A percentile compares a stretch with the other conserved stretches of the same genome.
These are phyloP conservation scores for Mollisiaceae sp. DNA, from an alignment of 2,329 filamentous ascomycete genomes.

Conservation along the genomic window DNA sequence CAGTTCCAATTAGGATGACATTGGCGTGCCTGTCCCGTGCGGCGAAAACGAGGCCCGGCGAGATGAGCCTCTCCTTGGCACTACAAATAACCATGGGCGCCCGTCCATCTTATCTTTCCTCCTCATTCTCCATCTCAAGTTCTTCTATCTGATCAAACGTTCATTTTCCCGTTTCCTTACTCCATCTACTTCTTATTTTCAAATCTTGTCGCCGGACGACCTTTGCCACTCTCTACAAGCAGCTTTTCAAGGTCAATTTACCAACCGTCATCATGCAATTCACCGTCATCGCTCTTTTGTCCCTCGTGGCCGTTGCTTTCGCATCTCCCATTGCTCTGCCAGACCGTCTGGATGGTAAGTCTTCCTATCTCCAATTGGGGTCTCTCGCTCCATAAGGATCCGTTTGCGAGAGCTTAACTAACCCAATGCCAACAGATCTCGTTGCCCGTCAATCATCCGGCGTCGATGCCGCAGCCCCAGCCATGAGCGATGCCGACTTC, in stretches of 20 bases:
- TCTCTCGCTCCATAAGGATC: background rate
- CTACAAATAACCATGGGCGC: conserved; percentile 31
- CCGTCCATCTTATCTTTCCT: conserved; percentile 17
- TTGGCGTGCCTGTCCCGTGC: conserved; percentile 19
- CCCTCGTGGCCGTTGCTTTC: conserved; percentile 37
- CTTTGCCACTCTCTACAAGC: conserved; percentile 22
- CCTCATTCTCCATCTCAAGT: conserved; percentile 24
- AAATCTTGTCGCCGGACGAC: conserved; percentile 42
- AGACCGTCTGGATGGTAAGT: conserved; percentile 34
- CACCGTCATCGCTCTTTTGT: conserved; percentile 36
- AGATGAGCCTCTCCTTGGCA: conserved; percentile 19
- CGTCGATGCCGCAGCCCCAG: conserved; percentile 29
- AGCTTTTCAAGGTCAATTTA: conserved; percentile 23
- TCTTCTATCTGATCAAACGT: conserved; percentile 26
- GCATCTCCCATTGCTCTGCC: conserved; percentile 33
- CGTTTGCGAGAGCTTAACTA: background rate
- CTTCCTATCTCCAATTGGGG: background rate
- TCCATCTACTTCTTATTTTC: conserved; percentile 27
- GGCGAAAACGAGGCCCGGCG: conserved; percentile 18
- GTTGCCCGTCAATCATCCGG: conserved; percentile 20
- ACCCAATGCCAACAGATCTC: conserved; percentile 23
- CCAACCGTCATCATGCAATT: conserved; percentile 39
- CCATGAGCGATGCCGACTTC: conserved; percentile 38
- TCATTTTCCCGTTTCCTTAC: conserved; percentile 28
- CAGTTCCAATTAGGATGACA: conserved; percentile 25